Evolutionary conservation across 768 basidiomycete genomes (phyloP), one percentile per base, ranked within the genome.

Genomic region (Hypholoma fasciculare): DNA sequence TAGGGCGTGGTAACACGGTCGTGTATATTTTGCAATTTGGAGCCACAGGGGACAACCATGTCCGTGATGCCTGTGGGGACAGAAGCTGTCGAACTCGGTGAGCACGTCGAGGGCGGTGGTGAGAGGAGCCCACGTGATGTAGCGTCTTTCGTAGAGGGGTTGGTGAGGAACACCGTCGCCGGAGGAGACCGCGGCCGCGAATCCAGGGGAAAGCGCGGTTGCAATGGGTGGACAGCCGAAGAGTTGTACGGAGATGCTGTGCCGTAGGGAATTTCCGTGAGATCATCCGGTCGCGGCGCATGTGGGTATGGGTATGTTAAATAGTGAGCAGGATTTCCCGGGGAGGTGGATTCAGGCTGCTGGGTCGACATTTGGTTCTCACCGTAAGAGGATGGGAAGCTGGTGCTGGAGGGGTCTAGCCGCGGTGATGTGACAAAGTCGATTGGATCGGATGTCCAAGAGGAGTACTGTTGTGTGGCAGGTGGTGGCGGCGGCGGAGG

Each of bases 1-100:
- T 94, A 96, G 4, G 94, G 90, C 67, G 83, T 79, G 14, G 86
- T 84, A 46, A 88, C 80, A 82, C 86, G 70, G 74, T 85, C 79
- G 77, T 80, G 75, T 78, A 91, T 74, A 76, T 82, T 75, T 77
- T 87, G 80, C 58, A 83, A 66, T 61, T 78, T 73, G 4, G 77
- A 78, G 30, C 69, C 66, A 54, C 67, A 63, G 11, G 74, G 66
- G 20, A 66, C 60, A 16, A 67, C 59, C 48, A 71, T 61, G 13
- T 79, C 81, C 11, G 72, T 59, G 58, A 75, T 67, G 43, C 72
- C 76, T 52, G 72, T 71, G 46, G 72, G 76, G 3, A 74, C 72
- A 38, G 80, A 78, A 52, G 72, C 66, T 44, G 67, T 65, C 47
- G 76, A 73, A 44, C 72, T 75, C 4, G 80, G 81, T 17, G 81